These are phyloP conservation scores for Marchantia polymorpha DNA, from an alignment of 225 moss, liverwort and hornwort species.

Conservation along the genomic window DNA sequence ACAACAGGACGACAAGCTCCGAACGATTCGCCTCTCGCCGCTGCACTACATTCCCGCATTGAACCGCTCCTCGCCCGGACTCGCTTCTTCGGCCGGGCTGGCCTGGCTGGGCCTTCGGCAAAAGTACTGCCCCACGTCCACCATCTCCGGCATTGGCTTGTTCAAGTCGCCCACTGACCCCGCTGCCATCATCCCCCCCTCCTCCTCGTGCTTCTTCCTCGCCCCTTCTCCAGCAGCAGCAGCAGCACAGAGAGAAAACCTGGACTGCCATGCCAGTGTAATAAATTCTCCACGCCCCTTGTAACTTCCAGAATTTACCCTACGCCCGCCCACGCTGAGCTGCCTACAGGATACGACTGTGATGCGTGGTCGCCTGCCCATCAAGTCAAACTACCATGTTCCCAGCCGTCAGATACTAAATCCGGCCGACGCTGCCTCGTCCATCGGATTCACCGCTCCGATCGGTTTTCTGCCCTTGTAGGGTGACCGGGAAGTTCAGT, in stretches of 20 bases:
- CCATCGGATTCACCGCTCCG: no score
- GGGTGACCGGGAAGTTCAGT: no score
- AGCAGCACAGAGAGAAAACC: conserved; percentile 8
- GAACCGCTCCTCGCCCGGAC: background rate
- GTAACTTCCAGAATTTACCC: background rate
- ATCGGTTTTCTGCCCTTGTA: no score
- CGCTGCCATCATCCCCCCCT: background rate
- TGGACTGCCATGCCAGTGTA: background rate
- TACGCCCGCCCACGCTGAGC: no score
- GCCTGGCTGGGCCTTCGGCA: conserved; percentile 2
- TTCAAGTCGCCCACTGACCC: background rate
- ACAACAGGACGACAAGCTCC: background rate
- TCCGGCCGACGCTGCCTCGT: no score
- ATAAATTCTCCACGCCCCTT: background rate
- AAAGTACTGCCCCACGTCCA: conserved; percentile 10
- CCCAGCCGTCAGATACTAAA: no score
- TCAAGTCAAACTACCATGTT: no score
- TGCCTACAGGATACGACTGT: no score
- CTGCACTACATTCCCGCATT: background rate
- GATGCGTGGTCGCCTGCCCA: no score
- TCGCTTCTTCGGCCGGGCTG: background rate
- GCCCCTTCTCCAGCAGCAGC: background rate
- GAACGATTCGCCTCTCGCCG: background rate
- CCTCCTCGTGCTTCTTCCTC: background rate
- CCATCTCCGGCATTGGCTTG: background rate